A percentile compares a stretch with the other conserved stretches of the same genome.
These are phyloP conservation scores for Lonicera japonica DNA, from an alignment of 129 eudicot genomes.

Conservation along the genomic window DNA sequence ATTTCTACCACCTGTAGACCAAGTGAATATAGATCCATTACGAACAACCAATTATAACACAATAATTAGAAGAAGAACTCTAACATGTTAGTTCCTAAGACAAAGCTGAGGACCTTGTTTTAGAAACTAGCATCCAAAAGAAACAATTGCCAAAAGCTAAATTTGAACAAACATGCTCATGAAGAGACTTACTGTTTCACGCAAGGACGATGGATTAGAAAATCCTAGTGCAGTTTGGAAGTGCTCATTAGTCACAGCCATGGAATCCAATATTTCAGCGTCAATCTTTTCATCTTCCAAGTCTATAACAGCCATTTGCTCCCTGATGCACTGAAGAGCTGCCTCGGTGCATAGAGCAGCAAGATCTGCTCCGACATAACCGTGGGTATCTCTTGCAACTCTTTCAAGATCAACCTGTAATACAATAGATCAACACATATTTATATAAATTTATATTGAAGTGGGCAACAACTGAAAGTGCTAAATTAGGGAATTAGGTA, in stretches of 20 bases:
- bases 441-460: neutral
- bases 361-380: conserved; percentile 40
- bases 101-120: no score
- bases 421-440: neutral
- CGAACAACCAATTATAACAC: neutral
- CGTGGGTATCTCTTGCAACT: conserved; percentile 32
- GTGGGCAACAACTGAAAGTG: neutral
- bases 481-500: no score
- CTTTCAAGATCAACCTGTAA: conserved; percentile 41
- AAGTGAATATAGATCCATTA: neutral
- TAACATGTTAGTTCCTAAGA: no score
- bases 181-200: conserved; percentile 32
- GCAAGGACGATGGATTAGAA: conserved; percentile 33
- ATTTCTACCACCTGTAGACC: conserved; percentile 42
- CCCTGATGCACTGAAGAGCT: conserved; percentile 37
- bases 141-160: no score
- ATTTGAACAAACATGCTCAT: no score
- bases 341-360: conserved; percentile 42
- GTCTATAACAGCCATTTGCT: conserved; percentile 40
- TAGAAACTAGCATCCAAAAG: no score
- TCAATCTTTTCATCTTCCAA: conserved; percentile 32
- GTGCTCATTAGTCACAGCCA: conserved; percentile 40
- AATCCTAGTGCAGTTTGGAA: conserved; percentile 26
- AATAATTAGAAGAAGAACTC: no score
- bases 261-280: conserved; percentile 35